Evolutionary conservation across 2,329 filamentous ascomycete species (phyloP).

Genomic region (Cladophialophora chaetospira): DNA sequence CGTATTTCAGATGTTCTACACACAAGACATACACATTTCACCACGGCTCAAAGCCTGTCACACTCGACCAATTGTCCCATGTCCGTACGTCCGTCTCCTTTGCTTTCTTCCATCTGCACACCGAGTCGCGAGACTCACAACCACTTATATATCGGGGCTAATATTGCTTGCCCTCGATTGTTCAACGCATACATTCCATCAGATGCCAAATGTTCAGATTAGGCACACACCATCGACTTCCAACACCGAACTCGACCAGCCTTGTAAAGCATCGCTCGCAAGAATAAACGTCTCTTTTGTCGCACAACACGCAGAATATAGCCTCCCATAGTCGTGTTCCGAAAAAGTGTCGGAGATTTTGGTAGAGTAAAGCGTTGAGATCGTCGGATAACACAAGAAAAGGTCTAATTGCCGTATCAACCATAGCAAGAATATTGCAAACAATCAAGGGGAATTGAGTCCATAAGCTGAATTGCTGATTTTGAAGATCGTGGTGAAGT

Average conservation of each 20-base stretch:
- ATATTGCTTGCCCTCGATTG: not conserved
- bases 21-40: not conserved
- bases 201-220: too few relatives aligned
- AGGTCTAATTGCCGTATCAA: not conserved
- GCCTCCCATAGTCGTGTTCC: conserved; percentile 11
- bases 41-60: too few relatives aligned
- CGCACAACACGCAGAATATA: conserved; percentile 2
- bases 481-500: too few relatives aligned
- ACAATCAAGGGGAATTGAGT: not conserved
- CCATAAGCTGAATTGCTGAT: not conserved
- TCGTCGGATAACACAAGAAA: conserved; percentile 7
- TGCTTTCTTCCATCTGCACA: not conserved
- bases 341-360: not conserved
- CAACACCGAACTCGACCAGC: not conserved
- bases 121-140: conserved; percentile 8
- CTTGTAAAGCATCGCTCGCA: too few relatives aligned
- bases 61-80: not conserved
- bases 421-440: conserved; percentile 4
- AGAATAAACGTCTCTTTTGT: not conserved
- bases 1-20: not conserved
- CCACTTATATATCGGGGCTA: not conserved
- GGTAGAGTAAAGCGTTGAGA: conserved; percentile 6
- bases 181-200: too few relatives aligned
- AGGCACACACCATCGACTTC: not conserved
- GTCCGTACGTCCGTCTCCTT: not conserved